These are phyloP conservation scores for Pyrenula massariospora DNA, from an alignment of 495 filamentous ascomycete genomes.

Conservation along the genomic window DNA sequence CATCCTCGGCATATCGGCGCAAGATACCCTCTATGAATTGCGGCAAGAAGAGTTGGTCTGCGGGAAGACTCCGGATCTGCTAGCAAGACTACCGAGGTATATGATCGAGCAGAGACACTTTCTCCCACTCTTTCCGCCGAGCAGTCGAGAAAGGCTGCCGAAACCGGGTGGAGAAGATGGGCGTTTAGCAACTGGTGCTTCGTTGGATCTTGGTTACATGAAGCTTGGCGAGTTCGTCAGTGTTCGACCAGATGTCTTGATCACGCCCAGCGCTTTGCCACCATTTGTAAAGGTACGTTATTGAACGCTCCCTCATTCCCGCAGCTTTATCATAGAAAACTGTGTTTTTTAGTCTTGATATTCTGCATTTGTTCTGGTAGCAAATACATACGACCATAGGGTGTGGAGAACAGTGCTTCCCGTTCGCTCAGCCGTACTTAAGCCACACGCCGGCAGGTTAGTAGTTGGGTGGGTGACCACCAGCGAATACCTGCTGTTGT, in stretches of 20 bases:
- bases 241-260: conserved; percentile 71
- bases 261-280: conserved; percentile 71
- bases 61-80: conserved; percentile 41
- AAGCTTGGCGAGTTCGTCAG: conserved; percentile 86
- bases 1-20: conserved; percentile 64
- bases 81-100: conserved; percentile 57
- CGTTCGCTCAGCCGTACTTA: conserved; percentile 9
- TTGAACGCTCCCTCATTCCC: neutral
- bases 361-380: too few relatives aligned
- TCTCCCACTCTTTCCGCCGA: conserved; percentile 77
- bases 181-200: conserved; percentile 52
- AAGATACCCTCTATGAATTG: conserved; percentile 74
- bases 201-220: conserved; percentile 72
- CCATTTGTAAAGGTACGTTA: conserved; percentile 72
- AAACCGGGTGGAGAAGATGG: conserved; percentile 46
- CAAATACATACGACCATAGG: neutral
- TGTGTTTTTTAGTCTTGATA: too few relatives aligned
- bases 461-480: conserved; percentile 1
- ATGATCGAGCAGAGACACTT: conserved; percentile 83
- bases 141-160: conserved; percentile 51
- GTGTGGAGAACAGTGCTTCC: conserved; percentile 7
- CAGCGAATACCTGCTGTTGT: conserved; percentile 2
- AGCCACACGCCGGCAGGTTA: conserved; percentile 1
- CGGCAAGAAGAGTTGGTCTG: conserved; percentile 60
- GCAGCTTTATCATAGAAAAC: too few relatives aligned